Evolutionary conservation across 1,284 basidiomycete genomes (phyloP).

Genomic region (Neonothopanus nambi): DNA sequence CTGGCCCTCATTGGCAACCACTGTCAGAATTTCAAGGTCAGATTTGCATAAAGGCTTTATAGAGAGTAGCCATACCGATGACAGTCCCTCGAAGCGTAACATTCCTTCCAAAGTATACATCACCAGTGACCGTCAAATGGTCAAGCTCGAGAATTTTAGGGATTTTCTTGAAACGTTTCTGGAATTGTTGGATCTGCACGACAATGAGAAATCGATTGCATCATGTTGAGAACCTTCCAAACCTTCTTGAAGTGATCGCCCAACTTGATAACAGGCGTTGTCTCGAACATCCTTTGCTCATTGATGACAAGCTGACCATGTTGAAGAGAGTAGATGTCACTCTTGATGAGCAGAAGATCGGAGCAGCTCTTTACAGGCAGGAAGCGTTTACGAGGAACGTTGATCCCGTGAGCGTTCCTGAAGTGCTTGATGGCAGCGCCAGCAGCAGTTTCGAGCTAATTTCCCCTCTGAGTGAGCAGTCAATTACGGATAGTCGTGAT

Average conservation of each 20-base stretch:
- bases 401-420: constrained; percentile 93
- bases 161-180: constrained; percentile 97
- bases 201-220: not conserved
- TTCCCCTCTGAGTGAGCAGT: constrained; percentile 19
- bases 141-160: constrained; percentile 93
- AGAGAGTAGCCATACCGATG: constrained; percentile 50
- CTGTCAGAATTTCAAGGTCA: constrained; percentile 22
- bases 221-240: not conserved
- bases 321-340: constrained; percentile 92
- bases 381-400: constrained; percentile 97
- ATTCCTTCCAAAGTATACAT: constrained; percentile 91
- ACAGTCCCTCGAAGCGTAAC: constrained; percentile 88
- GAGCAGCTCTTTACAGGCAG: constrained; percentile 94
- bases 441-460: constrained; percentile 95
- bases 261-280: constrained; percentile 96
- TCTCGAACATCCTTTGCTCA: constrained; percentile 87
- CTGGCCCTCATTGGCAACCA: constrained; percentile 88
- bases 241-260: constrained; percentile 91
- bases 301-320: constrained; percentile 96
- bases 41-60: constrained; percentile 1
- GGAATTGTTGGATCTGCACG: constrained; percentile 91
- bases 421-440: constrained; percentile 99
- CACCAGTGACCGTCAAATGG: constrained; percentile 83
- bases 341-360: constrained; percentile 94
- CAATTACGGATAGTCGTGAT: not conserved